These are phyloP conservation scores for Plantago coronopus DNA, from an alignment of 305 asterid species.

Conservation along the genomic window DNA sequence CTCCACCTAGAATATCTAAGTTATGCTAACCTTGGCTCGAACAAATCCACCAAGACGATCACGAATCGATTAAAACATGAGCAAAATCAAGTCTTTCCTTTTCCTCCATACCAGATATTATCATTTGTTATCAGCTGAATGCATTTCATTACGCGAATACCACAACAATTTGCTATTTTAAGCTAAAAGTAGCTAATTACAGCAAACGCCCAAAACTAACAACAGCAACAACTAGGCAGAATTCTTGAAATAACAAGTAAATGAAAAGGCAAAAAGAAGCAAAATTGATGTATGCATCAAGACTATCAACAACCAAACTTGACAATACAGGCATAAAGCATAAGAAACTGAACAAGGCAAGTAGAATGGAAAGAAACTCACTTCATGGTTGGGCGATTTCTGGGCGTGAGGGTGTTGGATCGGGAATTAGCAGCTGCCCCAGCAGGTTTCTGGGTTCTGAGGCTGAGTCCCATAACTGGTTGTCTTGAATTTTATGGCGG, in stretches of 20 bases:
- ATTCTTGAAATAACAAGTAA: not conserved
- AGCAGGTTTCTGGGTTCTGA: constrained; percentile 32
- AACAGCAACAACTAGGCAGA: not conserved
- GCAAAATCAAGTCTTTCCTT: too few species aligned
- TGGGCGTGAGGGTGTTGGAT: constrained; percentile 37
- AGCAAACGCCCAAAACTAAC: not conserved
- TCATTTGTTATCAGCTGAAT: too few species aligned
- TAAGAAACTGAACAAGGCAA: constrained; percentile 4
- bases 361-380: constrained; percentile 28
- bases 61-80: too few species aligned
- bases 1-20: not conserved
- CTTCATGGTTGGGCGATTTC: constrained; percentile 43
- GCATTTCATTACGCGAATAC: too few species aligned
- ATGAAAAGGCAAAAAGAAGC: not conserved
- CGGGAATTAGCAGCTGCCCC: constrained; percentile 27
- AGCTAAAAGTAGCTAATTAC: not conserved
- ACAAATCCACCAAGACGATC: too few species aligned
- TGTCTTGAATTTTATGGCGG: not conserved
- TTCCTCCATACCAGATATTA: too few species aligned
- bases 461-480: constrained; percentile 36
- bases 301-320: not conserved
- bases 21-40: not conserved
- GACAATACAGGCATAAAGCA: not conserved
- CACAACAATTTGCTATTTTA: not conserved
- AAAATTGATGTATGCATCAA: not conserved